Evolutionary conservation across 129 eudicot species (phyloP), one percentile per base, ranked within the genome.

Genomic region (Oenanthe sinensis): DNA sequence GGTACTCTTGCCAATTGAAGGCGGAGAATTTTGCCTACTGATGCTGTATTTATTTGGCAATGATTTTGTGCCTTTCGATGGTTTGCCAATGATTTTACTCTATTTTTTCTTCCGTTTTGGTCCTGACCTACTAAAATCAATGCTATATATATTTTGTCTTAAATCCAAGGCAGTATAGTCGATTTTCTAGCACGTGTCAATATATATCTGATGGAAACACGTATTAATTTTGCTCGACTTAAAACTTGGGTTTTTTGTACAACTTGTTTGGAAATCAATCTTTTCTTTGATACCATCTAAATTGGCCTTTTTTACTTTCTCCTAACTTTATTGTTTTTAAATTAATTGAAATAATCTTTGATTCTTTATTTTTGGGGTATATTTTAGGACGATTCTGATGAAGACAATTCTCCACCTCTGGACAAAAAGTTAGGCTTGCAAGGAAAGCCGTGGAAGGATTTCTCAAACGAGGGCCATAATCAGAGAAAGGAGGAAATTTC

Each of bases 371-470:
- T 26, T 19, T 4, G 42, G 15, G 44, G 37, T 43, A 48, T 63
- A 71, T 77, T 74, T 71, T 83, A 91, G 98, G 92, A 86, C 69
- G 85, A 82, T 83, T 83, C 91, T 69, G 93, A 87, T 71, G 87
- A 86, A 72, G 90, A 88, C n/a, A 78, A 79, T 81, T 79, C 93
- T 43, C 87, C 87, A 42, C 79, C 84, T 26, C 68, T 77, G 20
- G 85, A 87, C 63, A 91, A 84, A 73, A 91, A 81, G 71, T 71
- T 75, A 74, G 88, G 90, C 17, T 78, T 88, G 72, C 89, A 89
- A 82, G 96, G 97, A 74, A 83, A 83, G 42, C 92, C 96, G 7
- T 90, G 91, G 97, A 91, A 90, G 83, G 94, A 90, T 87, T 90
- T 88, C 78, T 85, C 97, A 1, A 87, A 81, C 83, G 89, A 85